A percentile compares a stretch with the other conserved stretches of the same genome.
Conservation (phyloP, 306 rosid genomes). For the Fragaria iinumae region DNA sequence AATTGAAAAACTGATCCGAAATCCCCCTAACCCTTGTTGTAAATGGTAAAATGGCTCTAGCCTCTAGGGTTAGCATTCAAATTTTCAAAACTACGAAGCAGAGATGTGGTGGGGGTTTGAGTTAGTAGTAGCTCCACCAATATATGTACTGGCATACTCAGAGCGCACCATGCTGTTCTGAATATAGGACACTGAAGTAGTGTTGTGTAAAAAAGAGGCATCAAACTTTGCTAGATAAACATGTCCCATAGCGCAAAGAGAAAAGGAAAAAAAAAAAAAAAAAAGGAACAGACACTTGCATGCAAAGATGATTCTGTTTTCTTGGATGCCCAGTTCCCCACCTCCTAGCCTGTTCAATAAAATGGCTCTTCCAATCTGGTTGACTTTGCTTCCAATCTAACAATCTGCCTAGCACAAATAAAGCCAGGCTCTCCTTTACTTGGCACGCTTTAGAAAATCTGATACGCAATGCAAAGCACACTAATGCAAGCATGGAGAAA, state of each 20-base stretch:
- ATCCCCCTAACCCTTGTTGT: background rate
- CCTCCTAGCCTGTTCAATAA: slow-evolving; percentile 8
- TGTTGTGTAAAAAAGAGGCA: slow-evolving; percentile 16
- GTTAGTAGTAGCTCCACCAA: background rate
- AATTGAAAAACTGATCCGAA: background rate
- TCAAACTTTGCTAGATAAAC: slow-evolving; percentile 23
- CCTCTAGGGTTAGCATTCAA: background rate
- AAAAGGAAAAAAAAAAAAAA: background rate
- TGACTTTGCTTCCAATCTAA: slow-evolving; percentile 27
- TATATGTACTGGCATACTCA: background rate
- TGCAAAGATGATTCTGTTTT: slow-evolving; percentile 53
- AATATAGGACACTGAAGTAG: background rate
- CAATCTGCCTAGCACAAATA: slow-evolving; percentile 16
- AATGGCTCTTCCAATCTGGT: background rate
- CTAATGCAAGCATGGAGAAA: slow-evolving; percentile 1
- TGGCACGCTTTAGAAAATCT: slow-evolving; percentile 17
- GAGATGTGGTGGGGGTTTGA: background rate
- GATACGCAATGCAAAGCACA: background rate
- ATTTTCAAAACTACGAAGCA: background rate
- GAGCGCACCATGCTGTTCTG: slow-evolving; percentile 18
- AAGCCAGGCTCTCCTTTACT: slow-evolving; percentile 22
- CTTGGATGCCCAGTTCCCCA: slow-evolving; percentile 42
- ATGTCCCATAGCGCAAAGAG: slow-evolving; percentile 9
- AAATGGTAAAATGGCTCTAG: background rate
- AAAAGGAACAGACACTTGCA: slow-evolving; percentile 27